Evolutionary conservation across 1,284 basidiomycete species (phyloP), one percentile per base, ranked within the genome.

Genomic region (Sutorius eximius): DNA sequence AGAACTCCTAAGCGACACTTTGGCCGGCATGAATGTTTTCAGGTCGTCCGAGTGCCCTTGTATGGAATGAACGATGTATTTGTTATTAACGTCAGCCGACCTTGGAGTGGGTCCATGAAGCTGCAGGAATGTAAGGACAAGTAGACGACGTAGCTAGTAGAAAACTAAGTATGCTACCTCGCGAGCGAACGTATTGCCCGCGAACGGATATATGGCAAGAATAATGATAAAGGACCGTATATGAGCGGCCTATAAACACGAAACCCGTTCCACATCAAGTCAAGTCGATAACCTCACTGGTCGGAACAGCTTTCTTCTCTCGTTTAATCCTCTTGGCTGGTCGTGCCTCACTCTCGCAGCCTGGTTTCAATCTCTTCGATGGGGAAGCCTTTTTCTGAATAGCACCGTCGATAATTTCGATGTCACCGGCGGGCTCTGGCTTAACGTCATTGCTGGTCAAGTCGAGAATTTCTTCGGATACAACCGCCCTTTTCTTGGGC

Each of bases 251-350:
- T n/a, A 29, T 45, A 30, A 12, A 40, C 29, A 44, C 30, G 33
- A 32, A 44, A n/a, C 18, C n/a, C 32, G 24, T 30, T 15, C 12
- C 36, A 43, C 20, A 22, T 66, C 56, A 72, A 38, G 67, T 72
- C 56, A 69, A 45, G 48, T 72, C 70, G 41, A 69, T 69, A 36
- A 70, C 51, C 37, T 69, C 67, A 16, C 57, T 55, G 18, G 32
- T 40, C 20, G 41, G 50, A 49, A 59, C 32, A 16, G 37, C 16
- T 29, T 30, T 47, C 37, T 52, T 49, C 51, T 70, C 70, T 42
- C 56, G 55, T 33, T 69, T 72, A 4, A 69, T 52, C 54, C 38
- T 70, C 58, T 72, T 69, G 18, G 42, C 33, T 30, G 53, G 61
- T 20, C 33, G 59, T 45, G 34, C 38, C n/a, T 34, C 48, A 22